Conservation (phyloP, 2,329 filamentous ascomycete genomes). For the Alternaria arbusti region DNA sequence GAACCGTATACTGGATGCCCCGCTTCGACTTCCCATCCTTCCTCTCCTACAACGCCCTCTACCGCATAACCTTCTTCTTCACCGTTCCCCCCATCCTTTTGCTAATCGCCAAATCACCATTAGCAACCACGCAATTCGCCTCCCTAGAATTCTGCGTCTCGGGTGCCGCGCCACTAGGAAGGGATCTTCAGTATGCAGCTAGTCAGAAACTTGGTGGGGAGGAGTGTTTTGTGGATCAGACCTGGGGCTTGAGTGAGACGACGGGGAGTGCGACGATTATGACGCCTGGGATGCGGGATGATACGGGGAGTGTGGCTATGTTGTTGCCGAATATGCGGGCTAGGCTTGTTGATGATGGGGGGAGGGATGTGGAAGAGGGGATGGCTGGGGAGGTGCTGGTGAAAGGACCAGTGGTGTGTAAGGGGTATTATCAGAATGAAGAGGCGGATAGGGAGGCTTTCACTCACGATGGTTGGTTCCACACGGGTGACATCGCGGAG, state of each 20-base stretch:
- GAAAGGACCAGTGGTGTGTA: slow-evolving; percentile 46
- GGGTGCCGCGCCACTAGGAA: slow-evolving; percentile 64
- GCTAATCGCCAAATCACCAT: slow-evolving; percentile 65
- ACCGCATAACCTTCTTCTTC: slow-evolving; percentile 62
- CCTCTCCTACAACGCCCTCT: slow-evolving; percentile 58
- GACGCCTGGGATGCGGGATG: slow-evolving; percentile 50
- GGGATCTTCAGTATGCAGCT: slow-evolving; percentile 60
- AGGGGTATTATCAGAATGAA: slow-evolving; percentile 47
- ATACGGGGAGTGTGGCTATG: slow-evolving; percentile 56
- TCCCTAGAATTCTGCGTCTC: slow-evolving; percentile 56
- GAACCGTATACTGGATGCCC: slow-evolving; percentile 66
- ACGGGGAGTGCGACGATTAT: slow-evolving; percentile 56
- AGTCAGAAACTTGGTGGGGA: slow-evolving; percentile 58
- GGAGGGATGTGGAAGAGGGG: slow-evolving; percentile 39
- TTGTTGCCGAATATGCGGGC: slow-evolving; percentile 50
- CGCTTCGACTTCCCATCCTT: slow-evolving; percentile 65
- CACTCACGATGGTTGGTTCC: slow-evolving; percentile 43
- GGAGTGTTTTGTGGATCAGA: slow-evolving; percentile 56
- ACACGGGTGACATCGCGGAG: slow-evolving; percentile 48
- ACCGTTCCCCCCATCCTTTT: slow-evolving; percentile 68
- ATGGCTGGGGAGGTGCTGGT: slow-evolving; percentile 43
- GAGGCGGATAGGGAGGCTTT: slow-evolving; percentile 39
- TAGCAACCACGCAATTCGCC: slow-evolving; percentile 63
- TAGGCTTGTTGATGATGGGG: slow-evolving; percentile 45
- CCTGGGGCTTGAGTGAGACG: slow-evolving; percentile 66